Evolutionary conservation across 768 basidiomycete genomes (phyloP).

Genomic region (Boletus bicolor): DNA sequence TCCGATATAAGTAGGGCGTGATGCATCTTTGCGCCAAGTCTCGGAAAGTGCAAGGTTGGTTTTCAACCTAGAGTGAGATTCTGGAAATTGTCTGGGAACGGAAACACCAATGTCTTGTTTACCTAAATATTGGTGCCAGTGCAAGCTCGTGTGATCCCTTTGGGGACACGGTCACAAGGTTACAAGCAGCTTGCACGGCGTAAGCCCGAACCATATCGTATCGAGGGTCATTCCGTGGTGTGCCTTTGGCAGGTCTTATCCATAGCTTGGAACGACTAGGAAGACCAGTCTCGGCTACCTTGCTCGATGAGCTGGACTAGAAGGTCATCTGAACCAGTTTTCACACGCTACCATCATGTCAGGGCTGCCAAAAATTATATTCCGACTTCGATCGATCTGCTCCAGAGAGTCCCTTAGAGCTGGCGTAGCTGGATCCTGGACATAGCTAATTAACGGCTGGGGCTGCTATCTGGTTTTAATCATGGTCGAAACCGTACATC

Average conservation of each 20-base stretch:
- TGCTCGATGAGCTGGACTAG: neutral
- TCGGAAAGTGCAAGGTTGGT: neutral
- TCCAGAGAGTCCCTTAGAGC: too few species aligned
- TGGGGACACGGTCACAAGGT: neutral
- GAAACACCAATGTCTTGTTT: constrained; percentile 1
- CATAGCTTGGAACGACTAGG: neutral
- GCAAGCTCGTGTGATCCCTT: constrained; percentile 8
- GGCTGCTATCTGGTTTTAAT: neutral
- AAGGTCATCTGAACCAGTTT: neutral
- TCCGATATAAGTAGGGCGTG: constrained; percentile 25
- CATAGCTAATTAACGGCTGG: neutral
- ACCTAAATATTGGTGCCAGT: constrained; percentile 9
- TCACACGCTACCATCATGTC: neutral
- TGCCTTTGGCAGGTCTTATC: neutral
- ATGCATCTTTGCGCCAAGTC: constrained; percentile 14
- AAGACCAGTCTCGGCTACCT: neutral
- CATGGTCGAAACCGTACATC: constrained; percentile 45
- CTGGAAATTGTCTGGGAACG: neutral
- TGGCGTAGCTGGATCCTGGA: neutral
- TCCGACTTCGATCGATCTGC: neutral
- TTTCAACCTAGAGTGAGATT: neutral
- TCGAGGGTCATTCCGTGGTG: neutral
- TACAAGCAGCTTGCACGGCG: neutral
- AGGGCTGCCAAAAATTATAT: neutral
- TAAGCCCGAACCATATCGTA: neutral